phyloP scores from a whole-genome alignment of 78 protist species.

The Mastigamoeba balamuthi region DNA sequence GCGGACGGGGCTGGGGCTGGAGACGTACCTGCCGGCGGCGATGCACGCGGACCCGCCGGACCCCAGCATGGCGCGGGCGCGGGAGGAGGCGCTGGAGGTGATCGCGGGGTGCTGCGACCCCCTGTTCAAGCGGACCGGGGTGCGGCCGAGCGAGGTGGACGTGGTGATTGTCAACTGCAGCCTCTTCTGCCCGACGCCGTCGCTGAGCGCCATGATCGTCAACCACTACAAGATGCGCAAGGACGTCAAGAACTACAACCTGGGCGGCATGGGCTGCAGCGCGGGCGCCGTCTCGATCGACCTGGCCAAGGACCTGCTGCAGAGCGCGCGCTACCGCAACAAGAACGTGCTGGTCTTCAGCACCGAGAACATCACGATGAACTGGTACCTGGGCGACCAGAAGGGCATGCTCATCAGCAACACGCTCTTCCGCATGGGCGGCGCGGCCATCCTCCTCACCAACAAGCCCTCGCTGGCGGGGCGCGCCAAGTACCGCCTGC shows the following conservation, averaged over 20 bases:
- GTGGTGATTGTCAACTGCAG: constrained; percentile 75
- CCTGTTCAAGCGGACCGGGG: constrained; percentile 36
- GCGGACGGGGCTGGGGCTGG: constrained; percentile 55
- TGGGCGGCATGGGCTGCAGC: constrained; percentile 82
- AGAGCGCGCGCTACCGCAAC: constrained; percentile 43
- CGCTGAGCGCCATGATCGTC: constrained; percentile 59
- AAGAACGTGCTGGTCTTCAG: constrained; percentile 41
- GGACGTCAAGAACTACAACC: constrained; percentile 46
- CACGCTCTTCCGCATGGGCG: constrained; percentile 79
- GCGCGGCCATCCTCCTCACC: constrained; percentile 79
- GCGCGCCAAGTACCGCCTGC: constrained; percentile 48
- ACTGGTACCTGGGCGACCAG: constrained; percentile 35
- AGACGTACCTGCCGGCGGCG: constrained; percentile 59
- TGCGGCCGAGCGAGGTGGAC: constrained; percentile 64
- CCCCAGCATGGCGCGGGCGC: constrained; percentile 38
- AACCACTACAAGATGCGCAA: neutral
- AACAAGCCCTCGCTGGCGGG: constrained; percentile 26
- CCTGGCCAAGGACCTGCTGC: constrained; percentile 65
- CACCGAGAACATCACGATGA: constrained; percentile 84
- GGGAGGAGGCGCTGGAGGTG: constrained; percentile 58
- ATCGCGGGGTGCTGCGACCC: constrained; percentile 34
- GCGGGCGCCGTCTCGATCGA: constrained; percentile 70
- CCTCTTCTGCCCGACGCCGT: constrained; percentile 78
- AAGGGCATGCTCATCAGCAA: constrained; percentile 63
- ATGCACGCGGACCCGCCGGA: constrained; percentile 21